phyloP scores from a whole-genome alignment of 2,329 filamentous ascomycete genomes.

The Arthrobotrys conoides region DNA sequence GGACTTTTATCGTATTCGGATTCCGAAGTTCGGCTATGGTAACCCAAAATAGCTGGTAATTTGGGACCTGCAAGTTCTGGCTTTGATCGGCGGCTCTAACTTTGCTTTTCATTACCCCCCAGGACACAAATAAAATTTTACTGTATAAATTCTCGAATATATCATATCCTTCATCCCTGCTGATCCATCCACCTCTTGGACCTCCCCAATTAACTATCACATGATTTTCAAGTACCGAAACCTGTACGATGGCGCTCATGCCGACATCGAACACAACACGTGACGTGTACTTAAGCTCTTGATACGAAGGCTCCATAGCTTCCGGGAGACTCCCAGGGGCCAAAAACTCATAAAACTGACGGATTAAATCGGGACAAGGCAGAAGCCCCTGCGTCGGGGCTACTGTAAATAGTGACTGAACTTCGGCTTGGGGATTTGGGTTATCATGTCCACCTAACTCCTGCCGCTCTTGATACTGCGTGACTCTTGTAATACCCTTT shows the following conservation, averaged over 20 bases:
- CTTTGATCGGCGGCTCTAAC: not conserved
- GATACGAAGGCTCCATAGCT: not conserved
- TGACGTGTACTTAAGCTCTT: not conserved
- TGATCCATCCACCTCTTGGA: not conserved
- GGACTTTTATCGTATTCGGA: not conserved
- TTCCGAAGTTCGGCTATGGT: slow-evolving; percentile 10
- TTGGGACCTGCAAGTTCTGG: not conserved
- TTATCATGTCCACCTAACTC: not conserved
- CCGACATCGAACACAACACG: not conserved
- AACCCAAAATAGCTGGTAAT: not conserved
- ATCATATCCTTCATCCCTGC: not conserved
- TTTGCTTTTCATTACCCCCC: not conserved
- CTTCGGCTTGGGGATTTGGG: not conserved
- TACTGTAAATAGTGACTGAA: not conserved
- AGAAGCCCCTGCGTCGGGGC: too few species aligned
- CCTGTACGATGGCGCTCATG: not conserved
- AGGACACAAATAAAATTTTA: not conserved
- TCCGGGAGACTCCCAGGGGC: not conserved
- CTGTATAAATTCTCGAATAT: not conserved
- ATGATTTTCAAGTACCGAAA: not conserved
- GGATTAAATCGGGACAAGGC: not conserved
- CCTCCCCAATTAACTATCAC: slow-evolving; percentile 10
- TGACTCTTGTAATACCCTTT: not conserved
- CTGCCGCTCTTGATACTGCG: not conserved
- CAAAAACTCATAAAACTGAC: not conserved